Base-by-base conservation (phyloP, 192 early-diverging fungal genomes). In the Gonapodya sp. region DNA sequence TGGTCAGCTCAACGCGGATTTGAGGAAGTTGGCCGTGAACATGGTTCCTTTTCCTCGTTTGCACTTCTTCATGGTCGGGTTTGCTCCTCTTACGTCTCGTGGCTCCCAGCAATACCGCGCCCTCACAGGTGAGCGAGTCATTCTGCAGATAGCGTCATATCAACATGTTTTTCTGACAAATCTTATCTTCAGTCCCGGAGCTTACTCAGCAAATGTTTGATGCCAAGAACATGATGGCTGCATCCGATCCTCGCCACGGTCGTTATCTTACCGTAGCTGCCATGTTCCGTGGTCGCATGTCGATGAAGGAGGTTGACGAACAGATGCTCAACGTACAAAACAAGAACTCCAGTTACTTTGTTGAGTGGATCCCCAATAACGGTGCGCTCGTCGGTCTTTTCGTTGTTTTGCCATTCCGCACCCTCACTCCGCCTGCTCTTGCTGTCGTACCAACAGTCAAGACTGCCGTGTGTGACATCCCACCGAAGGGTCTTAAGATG, bases 11-110 rank as follows among this genome's bases (percentile, higher is more conserved):
- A 98, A 99, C 85, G 94, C 95, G 82, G 96, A 99, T 84, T 88
- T 99, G 86, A 93, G 95, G 85, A 96, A 99, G 90, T 91, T 99
- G 83, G 94, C 95, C 32, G 95, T 96, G 82, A 95, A 96, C 91
- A 91, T 97, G 94, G 87, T 97, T 79, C 97, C 97, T 73, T 98
- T 96, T 90, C 96, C 96, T 80, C 97, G 97, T 92, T 93, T 99
- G 80, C 96, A 99, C 89, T 99, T 99, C 89, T 95, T 98, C 89
- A 94, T 97, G 92, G 93, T 95, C n/a, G n/a, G n/a, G n/a, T n/a
- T n/a, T n/a, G n/a, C n/a, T n/a, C 35, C 97, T 35, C 90, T 99
- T 85, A 97, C 95, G 14, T 90, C 95, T 35, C 87, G 88, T 79
- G 89, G 89, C n/a, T n/a, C n/a, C n/a, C 90, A 92, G 82, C 89